phyloP scores from a whole-genome alignment of 306 rosid species.

The Cucurbita moschata region DNA sequence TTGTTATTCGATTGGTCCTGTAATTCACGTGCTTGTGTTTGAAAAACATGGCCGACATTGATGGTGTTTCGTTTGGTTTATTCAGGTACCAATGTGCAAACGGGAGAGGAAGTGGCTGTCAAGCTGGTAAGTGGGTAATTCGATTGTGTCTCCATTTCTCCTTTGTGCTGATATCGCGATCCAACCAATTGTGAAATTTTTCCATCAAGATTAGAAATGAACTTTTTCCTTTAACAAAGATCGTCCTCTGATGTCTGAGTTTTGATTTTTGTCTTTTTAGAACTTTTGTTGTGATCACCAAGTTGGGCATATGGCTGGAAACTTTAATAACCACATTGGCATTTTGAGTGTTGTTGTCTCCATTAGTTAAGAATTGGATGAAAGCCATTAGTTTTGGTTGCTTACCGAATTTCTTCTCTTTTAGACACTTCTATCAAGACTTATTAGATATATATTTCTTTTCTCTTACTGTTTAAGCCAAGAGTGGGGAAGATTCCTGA shows the following conservation, averaged over 20 bases:
- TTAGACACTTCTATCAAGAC: not conserved
- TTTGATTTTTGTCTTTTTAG: not conserved
- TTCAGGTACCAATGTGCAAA: slow-evolving; percentile 72
- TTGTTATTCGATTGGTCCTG: not conserved
- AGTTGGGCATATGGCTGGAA: not conserved
- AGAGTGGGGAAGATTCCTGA: not conserved
- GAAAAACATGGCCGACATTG: not conserved
- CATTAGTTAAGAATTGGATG: not conserved
- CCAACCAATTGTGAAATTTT: not conserved
- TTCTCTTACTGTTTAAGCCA: not conserved
- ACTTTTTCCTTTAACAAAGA: not conserved
- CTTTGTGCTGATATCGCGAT: not conserved
- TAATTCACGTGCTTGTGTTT: not conserved
- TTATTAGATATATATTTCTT: no score
- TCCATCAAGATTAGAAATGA: not conserved
- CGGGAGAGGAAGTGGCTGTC: slow-evolving; percentile 97
- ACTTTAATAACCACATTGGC: not conserved
- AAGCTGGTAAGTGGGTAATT: slow-evolving; percentile 64
- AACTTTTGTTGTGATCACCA: not conserved
- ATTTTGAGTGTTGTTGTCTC: not conserved
- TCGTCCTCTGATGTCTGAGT: not conserved
- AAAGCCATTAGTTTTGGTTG: not conserved
- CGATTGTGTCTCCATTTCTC: not conserved
- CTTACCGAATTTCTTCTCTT: not conserved
- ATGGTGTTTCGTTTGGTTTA: not conserved